Evolutionary conservation across 2,329 filamentous ascomycete species (phyloP).

Genomic region (Epichloe sp.): DNA sequence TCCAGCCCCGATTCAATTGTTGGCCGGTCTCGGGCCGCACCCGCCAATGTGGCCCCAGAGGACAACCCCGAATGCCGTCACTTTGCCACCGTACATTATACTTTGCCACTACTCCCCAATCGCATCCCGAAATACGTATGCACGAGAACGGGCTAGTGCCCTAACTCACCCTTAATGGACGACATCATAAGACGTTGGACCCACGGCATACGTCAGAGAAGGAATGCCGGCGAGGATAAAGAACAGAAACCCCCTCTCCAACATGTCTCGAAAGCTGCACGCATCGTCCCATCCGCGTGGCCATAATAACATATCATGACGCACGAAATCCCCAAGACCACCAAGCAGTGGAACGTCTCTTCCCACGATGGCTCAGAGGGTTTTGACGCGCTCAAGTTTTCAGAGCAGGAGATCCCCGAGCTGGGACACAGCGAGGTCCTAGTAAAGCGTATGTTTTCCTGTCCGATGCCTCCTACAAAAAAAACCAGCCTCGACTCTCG

Average conservation of each 20-base stretch:
- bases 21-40: too few relatives aligned
- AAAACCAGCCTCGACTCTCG: too few relatives aligned
- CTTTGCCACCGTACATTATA: too few relatives aligned
- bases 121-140: not conserved
- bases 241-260: too few relatives aligned
- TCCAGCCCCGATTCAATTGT: too few relatives aligned
- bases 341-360: slow-evolving; percentile 43
- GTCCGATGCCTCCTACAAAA: too few relatives aligned
- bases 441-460: slow-evolving; percentile 35
- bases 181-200: not conserved
- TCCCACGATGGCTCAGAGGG: slow-evolving; percentile 25
- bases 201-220: not conserved
- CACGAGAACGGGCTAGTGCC: not conserved
- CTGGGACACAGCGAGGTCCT: slow-evolving; percentile 60
- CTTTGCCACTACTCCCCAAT: too few relatives aligned
- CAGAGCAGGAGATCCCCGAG: slow-evolving; percentile 42
- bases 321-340: slow-evolving; percentile 25
- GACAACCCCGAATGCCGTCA: too few relatives aligned
- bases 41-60: too few relatives aligned
- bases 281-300: not conserved
- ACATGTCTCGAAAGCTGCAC: too few relatives aligned
- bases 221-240: not conserved
- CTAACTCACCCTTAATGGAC: not conserved
- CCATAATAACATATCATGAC: slow-evolving; percentile 9
- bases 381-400: slow-evolving; percentile 47